These are phyloP conservation scores for Calonectria multiphialidica DNA, from an alignment of 2,329 filamentous ascomycete genomes.

Conservation along the genomic window DNA sequence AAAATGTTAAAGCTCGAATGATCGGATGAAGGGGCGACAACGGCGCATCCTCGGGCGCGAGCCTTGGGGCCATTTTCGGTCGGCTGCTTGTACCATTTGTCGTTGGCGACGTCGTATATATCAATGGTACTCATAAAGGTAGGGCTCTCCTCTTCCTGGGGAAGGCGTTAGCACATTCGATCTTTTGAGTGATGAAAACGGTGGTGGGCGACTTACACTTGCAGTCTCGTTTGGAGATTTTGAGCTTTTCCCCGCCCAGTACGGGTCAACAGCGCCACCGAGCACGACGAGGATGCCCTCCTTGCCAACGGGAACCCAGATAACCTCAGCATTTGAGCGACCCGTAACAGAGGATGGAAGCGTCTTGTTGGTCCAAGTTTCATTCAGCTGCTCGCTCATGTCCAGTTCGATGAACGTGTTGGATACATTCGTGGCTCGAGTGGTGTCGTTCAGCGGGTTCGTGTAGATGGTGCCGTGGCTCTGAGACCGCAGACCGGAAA, in stretches of 20 bases:
- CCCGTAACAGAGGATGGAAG: slow-evolving; percentile 62
- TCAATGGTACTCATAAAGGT: slow-evolving; percentile 80
- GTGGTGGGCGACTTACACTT: slow-evolving; percentile 46
- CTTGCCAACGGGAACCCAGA: slow-evolving; percentile 82
- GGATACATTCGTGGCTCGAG: slow-evolving; percentile 60
- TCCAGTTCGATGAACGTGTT: slow-evolving; percentile 72
- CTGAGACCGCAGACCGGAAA: slow-evolving; percentile 70
- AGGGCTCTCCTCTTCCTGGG: slow-evolving; percentile 72
- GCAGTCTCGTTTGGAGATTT: slow-evolving; percentile 45
- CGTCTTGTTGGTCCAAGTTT: slow-evolving; percentile 69
- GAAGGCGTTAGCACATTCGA: not conserved
- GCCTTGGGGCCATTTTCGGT: slow-evolving; percentile 71
- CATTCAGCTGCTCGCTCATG: slow-evolving; percentile 62
- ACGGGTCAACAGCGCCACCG: slow-evolving; percentile 77
- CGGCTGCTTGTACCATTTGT: slow-evolving; percentile 77
- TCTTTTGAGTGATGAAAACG: too few relatives aligned
- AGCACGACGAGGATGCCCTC: slow-evolving; percentile 83
- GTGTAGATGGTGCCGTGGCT: slow-evolving; percentile 62
- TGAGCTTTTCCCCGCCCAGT: slow-evolving; percentile 52
- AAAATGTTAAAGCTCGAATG: slow-evolving; percentile 85
- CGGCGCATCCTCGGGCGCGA: slow-evolving; percentile 77
- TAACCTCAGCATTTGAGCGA: slow-evolving; percentile 73
- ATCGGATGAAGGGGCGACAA: slow-evolving; percentile 78
- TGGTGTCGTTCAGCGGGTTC: slow-evolving; percentile 47
- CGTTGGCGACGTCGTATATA: slow-evolving; percentile 79